Conservation (phyloP, 768 basidiomycete genomes). For the Stropharia rugosoannulata region DNA sequence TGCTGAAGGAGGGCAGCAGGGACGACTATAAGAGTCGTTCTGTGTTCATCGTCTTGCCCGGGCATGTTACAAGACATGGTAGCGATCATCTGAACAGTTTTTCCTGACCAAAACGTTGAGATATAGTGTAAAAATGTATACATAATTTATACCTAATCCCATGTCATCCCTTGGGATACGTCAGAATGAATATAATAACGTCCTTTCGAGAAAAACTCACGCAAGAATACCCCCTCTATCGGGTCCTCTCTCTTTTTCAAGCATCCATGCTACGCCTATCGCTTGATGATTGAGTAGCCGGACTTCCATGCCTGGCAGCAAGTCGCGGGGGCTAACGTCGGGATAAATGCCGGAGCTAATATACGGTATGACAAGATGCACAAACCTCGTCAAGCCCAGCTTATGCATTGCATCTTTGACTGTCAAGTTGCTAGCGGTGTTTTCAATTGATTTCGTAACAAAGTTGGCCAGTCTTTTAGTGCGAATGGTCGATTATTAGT, state of each 20-base stretch:
- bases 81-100: slow-evolving; percentile 82
- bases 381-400: slow-evolving; percentile 50
- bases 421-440: slow-evolving; percentile 49
- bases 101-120: slow-evolving; percentile 34
- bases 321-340: slow-evolving; percentile 43
- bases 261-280: slow-evolving; percentile 82
- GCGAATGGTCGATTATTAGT: not conserved
- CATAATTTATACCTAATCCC: slow-evolving; percentile 48
- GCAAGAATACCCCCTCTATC: slow-evolving; percentile 68
- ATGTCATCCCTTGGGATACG: slow-evolving; percentile 55
- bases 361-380: not conserved
- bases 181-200: not conserved
- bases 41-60: slow-evolving; percentile 36
- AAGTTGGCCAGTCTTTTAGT: slow-evolving; percentile 56
- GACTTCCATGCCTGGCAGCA: slow-evolving; percentile 69
- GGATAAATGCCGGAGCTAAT: not conserved
- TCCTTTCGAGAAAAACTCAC: slow-evolving; percentile 25
- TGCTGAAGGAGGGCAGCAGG: slow-evolving; percentile 75
- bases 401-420: slow-evolving; percentile 52
- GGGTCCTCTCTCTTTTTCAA: slow-evolving; percentile 52
- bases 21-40: slow-evolving; percentile 72
- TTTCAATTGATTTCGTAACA: slow-evolving; percentile 59
- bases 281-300: slow-evolving; percentile 71
- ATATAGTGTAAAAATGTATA: not conserved
- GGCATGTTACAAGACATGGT: slow-evolving; percentile 71